These are phyloP conservation scores for Salvia hispanica DNA, from an alignment of 257 asterid genomes.

Conservation along the genomic window DNA sequence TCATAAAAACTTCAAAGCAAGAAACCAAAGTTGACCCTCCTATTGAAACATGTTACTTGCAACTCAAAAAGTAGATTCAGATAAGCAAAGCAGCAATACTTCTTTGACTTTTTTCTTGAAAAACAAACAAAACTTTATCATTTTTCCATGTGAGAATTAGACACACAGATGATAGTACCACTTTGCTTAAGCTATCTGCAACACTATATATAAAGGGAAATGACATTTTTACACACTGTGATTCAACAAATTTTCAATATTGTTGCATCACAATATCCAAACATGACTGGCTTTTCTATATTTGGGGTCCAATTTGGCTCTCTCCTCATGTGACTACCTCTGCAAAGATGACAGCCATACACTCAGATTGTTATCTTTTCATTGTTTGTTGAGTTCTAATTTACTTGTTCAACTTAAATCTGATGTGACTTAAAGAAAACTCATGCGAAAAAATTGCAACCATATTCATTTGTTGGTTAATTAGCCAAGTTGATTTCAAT, in stretches of 20 bases:
- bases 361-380: conserved; percentile 3
- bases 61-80: conserved; percentile 22
- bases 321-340: conserved; percentile 14
- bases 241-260: neutral
- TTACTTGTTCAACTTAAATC: too few relatives aligned
- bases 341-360: conserved; percentile 17
- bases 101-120: conserved; percentile 41
- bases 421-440: too few relatives aligned
- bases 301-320: conserved; percentile 22
- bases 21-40: conserved; percentile 33
- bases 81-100: conserved; percentile 20
- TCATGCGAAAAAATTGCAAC: too few relatives aligned
- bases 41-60: conserved; percentile 21
- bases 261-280: conserved; percentile 19
- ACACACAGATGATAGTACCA: neutral
- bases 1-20: conserved; percentile 8
- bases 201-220: conserved; percentile 15
- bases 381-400: neutral
- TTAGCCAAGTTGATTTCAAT: too few relatives aligned
- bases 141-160: conserved; percentile 29
- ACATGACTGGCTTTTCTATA: neutral
- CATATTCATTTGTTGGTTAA: too few relatives aligned
- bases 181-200: conserved; percentile 35
- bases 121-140: conserved; percentile 35
- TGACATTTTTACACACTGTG: neutral